Conservation (phyloP, 768 basidiomycete species). For the Trichaptum fuscoviolaceum region DNA sequence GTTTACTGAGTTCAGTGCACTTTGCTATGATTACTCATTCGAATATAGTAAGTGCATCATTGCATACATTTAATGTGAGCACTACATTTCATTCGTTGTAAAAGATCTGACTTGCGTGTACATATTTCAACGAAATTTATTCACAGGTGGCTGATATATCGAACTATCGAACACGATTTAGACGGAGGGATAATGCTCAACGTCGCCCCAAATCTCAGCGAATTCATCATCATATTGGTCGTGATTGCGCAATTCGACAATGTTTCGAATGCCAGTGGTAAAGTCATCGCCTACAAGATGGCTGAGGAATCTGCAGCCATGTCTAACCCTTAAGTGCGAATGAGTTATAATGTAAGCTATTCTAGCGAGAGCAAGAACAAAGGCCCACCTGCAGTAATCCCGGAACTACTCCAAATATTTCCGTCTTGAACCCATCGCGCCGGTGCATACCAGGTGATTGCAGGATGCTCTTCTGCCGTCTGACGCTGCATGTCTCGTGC, state of each 20-base stretch:
- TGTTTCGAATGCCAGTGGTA: slow-evolving; percentile 9
- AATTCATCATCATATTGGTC: slow-evolving; percentile 22
- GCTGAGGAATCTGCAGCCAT: slow-evolving; percentile 31
- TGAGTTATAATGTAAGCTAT: slow-evolving; percentile 23
- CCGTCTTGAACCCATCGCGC: slow-evolving; percentile 46
- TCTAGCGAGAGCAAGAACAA: neutral
- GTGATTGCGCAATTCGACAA: slow-evolving; percentile 15
- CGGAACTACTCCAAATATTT: slow-evolving; percentile 45
- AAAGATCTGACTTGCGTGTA: too few relatives aligned
- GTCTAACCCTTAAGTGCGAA: slow-evolving; percentile 33
- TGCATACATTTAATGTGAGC: neutral
- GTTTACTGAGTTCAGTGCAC: neutral
- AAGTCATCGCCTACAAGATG: slow-evolving; percentile 23
- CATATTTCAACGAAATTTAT: too few relatives aligned
- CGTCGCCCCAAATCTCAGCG: slow-evolving; percentile 13
- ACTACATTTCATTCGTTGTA: too few relatives aligned
- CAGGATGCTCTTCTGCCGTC: slow-evolving; percentile 11
- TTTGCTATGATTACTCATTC: neutral
- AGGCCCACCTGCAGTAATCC: slow-evolving; percentile 36
- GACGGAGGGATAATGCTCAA: neutral
- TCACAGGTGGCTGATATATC: too few relatives aligned
- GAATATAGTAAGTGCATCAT: neutral
- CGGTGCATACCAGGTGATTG: slow-evolving; percentile 37
- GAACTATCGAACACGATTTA: too few relatives aligned
- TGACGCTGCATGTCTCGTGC: slow-evolving; percentile 17